Conservation (phyloP, 2,329 filamentous ascomycete species). For the Furcasterigmium sp. region DNA sequence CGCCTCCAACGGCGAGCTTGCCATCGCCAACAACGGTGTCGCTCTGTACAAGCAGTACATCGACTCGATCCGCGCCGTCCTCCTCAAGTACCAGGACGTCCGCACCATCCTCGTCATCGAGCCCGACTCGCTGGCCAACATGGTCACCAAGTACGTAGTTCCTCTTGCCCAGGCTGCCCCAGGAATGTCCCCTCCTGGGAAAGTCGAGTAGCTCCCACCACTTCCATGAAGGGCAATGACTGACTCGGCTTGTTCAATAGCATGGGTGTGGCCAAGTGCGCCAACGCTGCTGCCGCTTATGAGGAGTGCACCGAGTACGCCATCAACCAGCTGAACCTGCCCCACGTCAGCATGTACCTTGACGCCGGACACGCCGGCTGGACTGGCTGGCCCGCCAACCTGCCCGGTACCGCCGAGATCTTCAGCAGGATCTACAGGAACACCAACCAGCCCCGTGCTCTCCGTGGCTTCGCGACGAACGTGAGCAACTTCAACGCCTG, state of each 20-base stretch:
- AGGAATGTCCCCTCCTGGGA: no score
- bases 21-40: conserved; percentile 42
- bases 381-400: conserved; percentile 53
- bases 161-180: no score
- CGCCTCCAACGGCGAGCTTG: conserved; percentile 52
- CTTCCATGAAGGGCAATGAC: no score
- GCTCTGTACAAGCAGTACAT: conserved; percentile 53
- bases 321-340: conserved; percentile 43
- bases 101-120: conserved; percentile 42
- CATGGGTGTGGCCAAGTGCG: conserved; percentile 24
- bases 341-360: conserved; percentile 52
- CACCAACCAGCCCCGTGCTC: conserved; percentile 40
- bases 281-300: conserved; percentile 41
- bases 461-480: conserved; percentile 53
- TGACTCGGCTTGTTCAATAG: no score
- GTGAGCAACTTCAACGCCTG: conserved; percentile 49
- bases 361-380: conserved; percentile 53
- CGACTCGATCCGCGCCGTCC: conserved; percentile 36
- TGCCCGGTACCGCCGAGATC: conserved; percentile 39
- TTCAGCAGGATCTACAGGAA: conserved; percentile 43
- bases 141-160: conserved; percentile 26
- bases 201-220: no score
- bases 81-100: conserved; percentile 37
- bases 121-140: conserved; percentile 54
- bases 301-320: conserved; percentile 45